Evolutionary conservation across 768 basidiomycete genomes (phyloP), one percentile per base, ranked within the genome.

Genomic region (Psilocybe cubensis): DNA sequence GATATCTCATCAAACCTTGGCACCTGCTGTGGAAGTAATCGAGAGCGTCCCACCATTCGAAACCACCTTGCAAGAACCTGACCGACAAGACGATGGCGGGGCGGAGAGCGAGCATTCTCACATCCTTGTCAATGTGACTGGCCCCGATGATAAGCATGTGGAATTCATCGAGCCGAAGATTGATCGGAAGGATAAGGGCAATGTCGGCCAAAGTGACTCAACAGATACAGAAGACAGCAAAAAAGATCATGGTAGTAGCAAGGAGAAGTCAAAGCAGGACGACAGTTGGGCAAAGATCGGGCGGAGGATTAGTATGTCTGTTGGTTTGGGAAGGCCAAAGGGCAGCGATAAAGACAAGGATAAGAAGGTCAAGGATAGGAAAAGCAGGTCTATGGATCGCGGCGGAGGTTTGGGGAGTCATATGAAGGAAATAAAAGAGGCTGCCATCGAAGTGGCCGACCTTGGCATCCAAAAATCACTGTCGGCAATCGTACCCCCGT

Each of bases 211-310:
- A 20, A 40, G n/a, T 29, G 52, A 52, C 35, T 18, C 18, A 18
- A n/a, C 38, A 27, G 61, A 59, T 23, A 46, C 35, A 54, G 56
- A 57, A 42, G 62, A 41, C 14, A 25, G 31, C 33, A 35, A 49
- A 52, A 56, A 46, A 24, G 48, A 49, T n/a, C 43, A 50, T 3
- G 33, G 17, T 6, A 24, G 45, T n/a, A 66, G 70, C 33, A 72
- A 70, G 59, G 67, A 64, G 25, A 67, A 67, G 58, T 27, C 23
- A 4, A 48, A 48, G 28, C 46, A 48, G 18, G 46, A 48, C 28
- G 70, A 65, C 41, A 63, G 61, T 23, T 91, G 88, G 88, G 74
- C 80, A n/a, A 87, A 83, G 66, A 62, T 91, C 38, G 81, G 88
- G 11, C 75, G 85, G 63, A 75, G 88, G 57, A 79, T 91, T 53